Base-by-base conservation (phyloP, 208 protist species). In the Wallacemonas rigidus region DNA sequence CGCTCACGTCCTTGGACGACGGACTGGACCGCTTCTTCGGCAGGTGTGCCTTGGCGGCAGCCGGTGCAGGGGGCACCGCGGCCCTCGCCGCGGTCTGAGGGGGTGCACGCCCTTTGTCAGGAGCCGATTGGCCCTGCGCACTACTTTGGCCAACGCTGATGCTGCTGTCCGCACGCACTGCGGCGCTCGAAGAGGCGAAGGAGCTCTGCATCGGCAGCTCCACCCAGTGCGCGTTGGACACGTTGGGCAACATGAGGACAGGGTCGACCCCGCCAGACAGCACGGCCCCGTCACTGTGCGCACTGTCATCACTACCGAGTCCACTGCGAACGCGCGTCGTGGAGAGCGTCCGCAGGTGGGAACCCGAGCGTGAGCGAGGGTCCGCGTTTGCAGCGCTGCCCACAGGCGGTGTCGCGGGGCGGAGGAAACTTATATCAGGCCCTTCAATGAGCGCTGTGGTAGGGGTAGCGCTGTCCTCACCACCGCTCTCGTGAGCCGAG, bases 201-300 rank as follows among this genome's bases (percentile, higher is more conserved):
- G 60, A 65, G 60, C 41, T 50, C n/a, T 65, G 60, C 41, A n/a
- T 35, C 38, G 60, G 60, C 47, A 65, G n/a, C 60, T 65, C 60
- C 2, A 65, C 60, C 60, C 60, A 65, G 14, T 45, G 44, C 40
- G 39, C 41, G 12, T 1, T 48, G 3, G 60, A 50, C 60, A 14
- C 41, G 39, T 2, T 65, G 14, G 40, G 14, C 43, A 65, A 41
- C 38, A 8, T 40, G 12, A 44, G 5, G 57, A n/a, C 44, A 4
- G 36, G 44, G n/a, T 15, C 11, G 6, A n/a, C 26, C 9, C 14
- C 14, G n/a, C 26, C 53, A 7, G 26, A 26, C 26, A 58, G 53
- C 53, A 15, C 26, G 6, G 26, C 14, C 14, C 53, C 26, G 53
- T n/a, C 14, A 0, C 26, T n/a, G 53, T 36, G 14, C 11, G 6